A percentile compares a stretch with the other conserved stretches of the same genome.
These are phyloP conservation scores for Fusarium sambucinum DNA, from an alignment of 2,329 filamentous ascomycete species.

Conservation along the genomic window DNA sequence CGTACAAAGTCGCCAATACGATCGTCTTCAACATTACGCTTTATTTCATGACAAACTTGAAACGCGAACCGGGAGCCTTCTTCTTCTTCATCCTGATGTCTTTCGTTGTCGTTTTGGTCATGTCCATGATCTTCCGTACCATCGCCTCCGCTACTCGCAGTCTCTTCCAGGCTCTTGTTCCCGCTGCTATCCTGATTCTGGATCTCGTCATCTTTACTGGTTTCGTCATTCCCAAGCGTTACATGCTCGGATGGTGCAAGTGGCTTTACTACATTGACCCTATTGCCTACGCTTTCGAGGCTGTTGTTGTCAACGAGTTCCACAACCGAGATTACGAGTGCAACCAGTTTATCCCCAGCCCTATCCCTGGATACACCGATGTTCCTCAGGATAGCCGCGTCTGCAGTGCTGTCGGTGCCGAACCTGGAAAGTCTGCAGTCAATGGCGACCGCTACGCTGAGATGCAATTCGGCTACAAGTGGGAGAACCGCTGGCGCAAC, in stretches of 20 bases:
- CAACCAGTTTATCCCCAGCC: slow-evolving; percentile 58
- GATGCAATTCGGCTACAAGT: slow-evolving; percentile 64
- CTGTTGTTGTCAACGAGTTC: slow-evolving; percentile 88
- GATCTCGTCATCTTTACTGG: slow-evolving; percentile 75
- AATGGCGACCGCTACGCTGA: slow-evolving; percentile 61
- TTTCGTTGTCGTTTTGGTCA: slow-evolving; percentile 76
- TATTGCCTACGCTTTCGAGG: slow-evolving; percentile 83
- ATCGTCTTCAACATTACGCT: slow-evolving; percentile 82
- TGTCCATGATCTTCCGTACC: slow-evolving; percentile 72
- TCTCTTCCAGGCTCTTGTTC: slow-evolving; percentile 49
- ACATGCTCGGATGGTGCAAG: slow-evolving; percentile 84
- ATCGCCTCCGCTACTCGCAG: slow-evolving; percentile 48
- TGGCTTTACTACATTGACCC: slow-evolving; percentile 89
- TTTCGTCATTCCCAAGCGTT: slow-evolving; percentile 72
- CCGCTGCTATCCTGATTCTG: slow-evolving; percentile 48
- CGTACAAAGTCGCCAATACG: slow-evolving; percentile 78
- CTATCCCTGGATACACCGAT: slow-evolving; percentile 46
- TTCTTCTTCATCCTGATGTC: slow-evolving; percentile 88
- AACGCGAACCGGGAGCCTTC: slow-evolving; percentile 79
- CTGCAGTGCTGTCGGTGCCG: slow-evolving; percentile 62
- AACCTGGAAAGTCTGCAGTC: slow-evolving; percentile 58
- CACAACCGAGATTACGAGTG: slow-evolving; percentile 70
- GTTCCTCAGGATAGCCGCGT: slow-evolving; percentile 50
- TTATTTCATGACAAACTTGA: slow-evolving; percentile 89
- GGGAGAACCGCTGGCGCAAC: slow-evolving; percentile 75